These are phyloP conservation scores for Pholiota adiposa DNA, from an alignment of 1,284 basidiomycete genomes.

Conservation along the genomic window DNA sequence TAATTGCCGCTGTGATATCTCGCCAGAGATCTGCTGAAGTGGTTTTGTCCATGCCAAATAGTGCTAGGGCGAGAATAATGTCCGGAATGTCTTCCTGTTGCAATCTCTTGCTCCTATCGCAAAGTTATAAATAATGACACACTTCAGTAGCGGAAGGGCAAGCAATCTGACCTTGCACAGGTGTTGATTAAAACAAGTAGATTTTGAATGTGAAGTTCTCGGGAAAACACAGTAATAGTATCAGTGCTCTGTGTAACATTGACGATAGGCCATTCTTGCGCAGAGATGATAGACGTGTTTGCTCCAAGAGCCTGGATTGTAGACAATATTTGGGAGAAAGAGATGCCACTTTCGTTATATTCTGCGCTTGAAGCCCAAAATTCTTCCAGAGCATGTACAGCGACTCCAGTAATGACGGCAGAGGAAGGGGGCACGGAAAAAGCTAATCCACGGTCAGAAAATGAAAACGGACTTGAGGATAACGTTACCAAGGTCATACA, in stretches of 20 bases:
- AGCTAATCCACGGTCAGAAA: conserved; percentile 24
- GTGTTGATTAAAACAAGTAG: conserved; percentile 48
- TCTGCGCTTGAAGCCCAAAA: conserved; percentile 21
- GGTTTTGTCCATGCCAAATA: conserved; percentile 60
- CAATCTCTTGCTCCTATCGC: conserved; percentile 39
- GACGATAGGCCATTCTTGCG: conserved; percentile 31
- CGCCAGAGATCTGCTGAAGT: conserved; percentile 46
- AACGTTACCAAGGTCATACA: conserved; percentile 45
- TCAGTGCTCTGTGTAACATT: conserved; percentile 3
- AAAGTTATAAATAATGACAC: conserved; percentile 11
- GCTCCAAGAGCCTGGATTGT: conserved; percentile 35
- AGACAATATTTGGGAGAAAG: conserved; percentile 28
- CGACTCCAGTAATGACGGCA: conserved; percentile 21
- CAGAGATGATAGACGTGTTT: conserved; percentile 26
- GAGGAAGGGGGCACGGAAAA: conserved; percentile 20
- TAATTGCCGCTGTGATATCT: conserved; percentile 50
- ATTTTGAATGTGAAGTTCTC: conserved; percentile 40
- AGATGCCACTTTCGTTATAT: conserved; percentile 21
- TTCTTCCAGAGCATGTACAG: conserved; percentile 24
- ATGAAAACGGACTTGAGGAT: not conserved
- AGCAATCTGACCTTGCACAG: conserved; percentile 48
- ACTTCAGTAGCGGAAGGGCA: not conserved
- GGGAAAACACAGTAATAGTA: conserved; percentile 19
- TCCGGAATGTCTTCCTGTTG: conserved; percentile 48
- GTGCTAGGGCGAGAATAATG: conserved; percentile 51